These are phyloP conservation scores for Scheffersomyces lignicola DNA, from an alignment of 1,139 yeast genomes.

Conservation along the genomic window DNA sequence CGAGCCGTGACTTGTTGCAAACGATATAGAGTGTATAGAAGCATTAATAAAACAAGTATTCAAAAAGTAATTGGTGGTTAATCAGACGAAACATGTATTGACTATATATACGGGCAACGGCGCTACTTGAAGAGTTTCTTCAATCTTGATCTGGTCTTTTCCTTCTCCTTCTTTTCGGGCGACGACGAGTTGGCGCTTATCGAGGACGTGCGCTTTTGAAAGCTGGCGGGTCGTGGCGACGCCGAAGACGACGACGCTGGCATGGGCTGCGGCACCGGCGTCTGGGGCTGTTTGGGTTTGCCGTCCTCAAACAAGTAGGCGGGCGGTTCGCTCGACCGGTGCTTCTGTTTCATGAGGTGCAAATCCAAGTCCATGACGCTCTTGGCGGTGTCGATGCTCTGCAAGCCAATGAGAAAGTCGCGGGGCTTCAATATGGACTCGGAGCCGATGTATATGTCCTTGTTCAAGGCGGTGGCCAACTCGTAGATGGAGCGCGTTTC, in stretches of 20 bases:
- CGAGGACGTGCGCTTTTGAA: conserved; percentile 27
- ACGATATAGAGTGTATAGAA: too few relatives aligned
- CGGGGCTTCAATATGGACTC: conserved; percentile 73
- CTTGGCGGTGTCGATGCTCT: conserved; percentile 39
- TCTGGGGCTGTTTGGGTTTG: conserved; percentile 13
- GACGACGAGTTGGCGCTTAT: conserved; percentile 11
- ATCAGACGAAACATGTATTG: too few relatives aligned
- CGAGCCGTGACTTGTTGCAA: too few relatives aligned
- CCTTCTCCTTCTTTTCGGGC: conserved; percentile 18
- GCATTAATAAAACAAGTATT: too few relatives aligned
- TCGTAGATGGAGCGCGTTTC: conserved; percentile 81
- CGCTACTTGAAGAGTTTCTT: conserved; percentile 36
- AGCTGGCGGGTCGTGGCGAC: conserved; percentile 14
- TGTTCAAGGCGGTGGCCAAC: conserved; percentile 58
- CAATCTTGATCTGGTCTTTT: conserved; percentile 36
- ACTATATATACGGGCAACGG: too few relatives aligned
- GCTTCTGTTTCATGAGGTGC: conserved; percentile 25
- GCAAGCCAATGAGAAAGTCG: conserved; percentile 48
- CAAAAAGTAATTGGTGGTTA: too few relatives aligned
- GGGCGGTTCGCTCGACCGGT: conserved; percentile 33
- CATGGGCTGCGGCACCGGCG: conserved; percentile 6
- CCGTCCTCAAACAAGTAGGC: conserved; percentile 31
- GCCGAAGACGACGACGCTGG: conserved; percentile 9
- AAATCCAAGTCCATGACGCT: conserved; percentile 33
- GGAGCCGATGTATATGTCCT: conserved; percentile 82